Evolutionary conservation across 106 monocot species (phyloP).

Genomic region (Dioscorea zingiberensis): DNA sequence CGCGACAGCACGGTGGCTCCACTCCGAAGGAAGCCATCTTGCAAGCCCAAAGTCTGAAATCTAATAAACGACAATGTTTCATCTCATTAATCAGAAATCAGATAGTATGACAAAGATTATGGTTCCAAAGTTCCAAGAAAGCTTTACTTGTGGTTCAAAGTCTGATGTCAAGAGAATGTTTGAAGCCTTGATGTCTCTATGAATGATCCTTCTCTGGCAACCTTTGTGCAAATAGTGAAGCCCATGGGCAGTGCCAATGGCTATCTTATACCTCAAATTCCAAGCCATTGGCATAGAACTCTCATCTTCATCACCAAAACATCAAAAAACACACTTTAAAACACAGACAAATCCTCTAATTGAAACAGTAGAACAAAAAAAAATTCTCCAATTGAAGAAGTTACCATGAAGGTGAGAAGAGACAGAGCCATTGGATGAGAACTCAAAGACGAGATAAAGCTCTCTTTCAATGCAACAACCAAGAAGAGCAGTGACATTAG

Average conservation of each 20-base stretch:
- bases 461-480: slow-evolving; percentile 61
- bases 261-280: slow-evolving; percentile 39
- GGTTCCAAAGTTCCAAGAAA: too few relatives aligned
- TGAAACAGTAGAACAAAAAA: not conserved
- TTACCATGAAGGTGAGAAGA: slow-evolving; percentile 56
- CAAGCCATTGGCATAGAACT: slow-evolving; percentile 27
- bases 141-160: slow-evolving; percentile 43
- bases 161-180: slow-evolving; percentile 49
- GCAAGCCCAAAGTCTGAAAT: slow-evolving; percentile 81
- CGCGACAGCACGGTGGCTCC: slow-evolving; percentile 55
- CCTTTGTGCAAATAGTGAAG: slow-evolving; percentile 57
- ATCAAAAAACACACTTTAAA: not conserved
- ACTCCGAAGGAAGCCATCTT: slow-evolving; percentile 62
- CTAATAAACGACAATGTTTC: slow-evolving; percentile 8
- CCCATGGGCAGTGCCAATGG: slow-evolving; percentile 36
- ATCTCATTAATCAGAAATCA: too few relatives aligned
- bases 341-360: not conserved
- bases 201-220: slow-evolving; percentile 68
- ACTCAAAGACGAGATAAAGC: slow-evolving; percentile 54
- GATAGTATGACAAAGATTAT: too few relatives aligned
- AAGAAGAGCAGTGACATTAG: slow-evolving; percentile 47
- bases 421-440: slow-evolving; percentile 59
- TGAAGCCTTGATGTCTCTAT: slow-evolving; percentile 69
- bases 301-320: slow-evolving; percentile 23
- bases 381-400: not conserved